Evolutionary conservation across 2,329 filamentous ascomycete species (phyloP), one percentile per base, ranked within the genome.

Genomic region (Balansia obtecta): DNA sequence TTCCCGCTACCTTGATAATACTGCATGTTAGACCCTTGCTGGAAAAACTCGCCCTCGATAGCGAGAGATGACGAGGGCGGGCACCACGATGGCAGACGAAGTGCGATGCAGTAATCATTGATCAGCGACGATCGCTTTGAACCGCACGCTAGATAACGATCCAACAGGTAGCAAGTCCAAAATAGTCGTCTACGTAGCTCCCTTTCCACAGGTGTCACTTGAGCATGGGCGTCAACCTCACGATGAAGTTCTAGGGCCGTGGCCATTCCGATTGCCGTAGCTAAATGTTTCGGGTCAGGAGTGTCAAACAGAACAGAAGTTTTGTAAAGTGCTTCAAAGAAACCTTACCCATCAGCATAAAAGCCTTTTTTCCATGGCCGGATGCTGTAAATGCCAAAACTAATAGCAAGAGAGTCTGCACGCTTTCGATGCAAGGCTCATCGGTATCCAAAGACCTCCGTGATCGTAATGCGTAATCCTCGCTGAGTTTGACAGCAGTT

Each of bases 131-230:
- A 86, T 10, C 88, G 76, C 59, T 86, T 88, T 3, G 88, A 91
- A 15, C 88, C 88, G 56, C 85, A 88, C 1, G 85, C 80, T 57
- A 83, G 76, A 58, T 91, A 93, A n/a, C 86, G 79, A 61, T 95
- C 88, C 65, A 94, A 82, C 27, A 94, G 71, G 59, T 93, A 95
- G 62, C 86, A 91, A 2, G 86, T 83, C 88, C 88, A 95, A 65
- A 95, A 95, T 2, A 94, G 70, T n/a, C 86, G 77, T 50, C 88
- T 75, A 44, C 86, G 77, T 60, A 83, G 82, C 68, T 94, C 88
- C 50, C 85, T 77, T 61, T 94, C 88, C 4, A 80, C 70, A 0
- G 80, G 74, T 0, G 80, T 77, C 11, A 86, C 74, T 50, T 79
- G 77, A 12, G 79, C 70, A 47, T 79, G 77, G 6, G 72, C 62